A percentile compares a stretch with the other conserved stretches of the same genome.
Evolutionary conservation across 2,329 filamentous ascomycete species (phyloP).

Genomic region (Blastomyces gilchristii): DNA sequence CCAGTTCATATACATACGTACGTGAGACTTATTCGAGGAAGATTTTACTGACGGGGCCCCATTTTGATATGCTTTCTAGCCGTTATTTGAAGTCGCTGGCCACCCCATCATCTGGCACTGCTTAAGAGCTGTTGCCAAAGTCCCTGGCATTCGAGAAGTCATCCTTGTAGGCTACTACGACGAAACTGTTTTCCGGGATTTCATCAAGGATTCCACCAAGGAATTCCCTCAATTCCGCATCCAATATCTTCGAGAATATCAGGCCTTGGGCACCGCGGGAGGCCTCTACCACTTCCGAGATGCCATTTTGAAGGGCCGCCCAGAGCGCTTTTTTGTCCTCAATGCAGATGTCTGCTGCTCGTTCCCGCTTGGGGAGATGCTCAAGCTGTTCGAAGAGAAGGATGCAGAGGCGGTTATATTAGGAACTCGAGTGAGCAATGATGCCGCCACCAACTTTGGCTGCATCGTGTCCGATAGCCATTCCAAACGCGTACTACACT

Average conservation of each 20-base stretch:
- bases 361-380: slow-evolving; percentile 93
- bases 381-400: slow-evolving; percentile 84
- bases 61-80: slow-evolving; percentile 41
- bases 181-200: slow-evolving; percentile 91
- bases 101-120: slow-evolving; percentile 99
- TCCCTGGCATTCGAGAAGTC: slow-evolving; percentile 88
- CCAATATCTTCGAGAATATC: slow-evolving; percentile 95
- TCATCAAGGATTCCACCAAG: slow-evolving; percentile 81
- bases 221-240: slow-evolving; percentile 82
- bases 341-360: slow-evolving; percentile 99
- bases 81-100: slow-evolving; percentile 94
- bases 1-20: too few relatives aligned
- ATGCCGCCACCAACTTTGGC: slow-evolving; percentile 90
- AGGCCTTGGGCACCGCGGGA: slow-evolving; percentile 88
- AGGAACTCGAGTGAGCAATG: slow-evolving; percentile 80
- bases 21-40: neutral
- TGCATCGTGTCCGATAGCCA: slow-evolving; percentile 94
- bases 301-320: slow-evolving; percentile 90
- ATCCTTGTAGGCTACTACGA: slow-evolving; percentile 99
- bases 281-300: slow-evolving; percentile 99
- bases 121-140: slow-evolving; percentile 80
- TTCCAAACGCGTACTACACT: slow-evolving; percentile 91
- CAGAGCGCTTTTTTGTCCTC: slow-evolving; percentile 91
- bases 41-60: neutral
- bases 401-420: slow-evolving; percentile 95